Evolutionary conservation across 2,329 filamentous ascomycete species (phyloP).

Genomic region (Clonostachys rhizophaga): DNA sequence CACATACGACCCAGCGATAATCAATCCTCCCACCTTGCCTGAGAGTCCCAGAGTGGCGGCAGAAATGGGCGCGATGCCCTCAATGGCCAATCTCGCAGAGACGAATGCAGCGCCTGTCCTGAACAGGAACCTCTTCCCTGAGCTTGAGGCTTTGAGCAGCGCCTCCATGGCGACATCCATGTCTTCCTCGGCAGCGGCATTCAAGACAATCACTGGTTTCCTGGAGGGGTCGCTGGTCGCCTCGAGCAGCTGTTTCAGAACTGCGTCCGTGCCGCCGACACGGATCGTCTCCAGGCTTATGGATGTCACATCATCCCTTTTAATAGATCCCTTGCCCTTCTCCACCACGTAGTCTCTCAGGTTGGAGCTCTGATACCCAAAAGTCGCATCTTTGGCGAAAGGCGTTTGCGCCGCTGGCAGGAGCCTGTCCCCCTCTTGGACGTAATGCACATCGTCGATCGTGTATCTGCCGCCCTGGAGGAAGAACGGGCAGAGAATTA

Average conservation of each 20-base stretch:
- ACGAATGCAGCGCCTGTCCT: slow-evolving; percentile 36
- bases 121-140: slow-evolving; percentile 26
- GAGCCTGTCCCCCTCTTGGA: slow-evolving; percentile 38
- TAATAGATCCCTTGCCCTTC: slow-evolving; percentile 39
- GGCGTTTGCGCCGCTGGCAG: slow-evolving; percentile 42
- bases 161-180: slow-evolving; percentile 50
- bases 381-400: slow-evolving; percentile 52
- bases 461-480: slow-evolving; percentile 53
- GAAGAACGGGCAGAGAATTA: slow-evolving; percentile 55
- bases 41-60: slow-evolving; percentile 31
- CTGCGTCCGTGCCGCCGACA: slow-evolving; percentile 31
- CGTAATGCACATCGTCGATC: slow-evolving; percentile 53
- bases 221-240: slow-evolving; percentile 9
- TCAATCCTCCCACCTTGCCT: slow-evolving; percentile 35
- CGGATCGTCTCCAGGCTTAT: slow-evolving; percentile 43
- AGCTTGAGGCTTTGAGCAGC: slow-evolving; percentile 25
- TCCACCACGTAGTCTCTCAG: slow-evolving; percentile 47
- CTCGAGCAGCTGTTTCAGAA: slow-evolving; percentile 31
- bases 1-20: slow-evolving; percentile 54
- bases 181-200: slow-evolving; percentile 47
- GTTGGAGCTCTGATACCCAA: slow-evolving; percentile 50
- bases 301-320: slow-evolving; percentile 28
- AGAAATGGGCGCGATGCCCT: slow-evolving; percentile 43
- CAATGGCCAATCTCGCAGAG: slow-evolving; percentile 44
- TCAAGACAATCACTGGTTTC: slow-evolving; percentile 38